Evolutionary conservation across 2,329 filamentous ascomycete genomes (phyloP).

Genomic region (Macroventuria anomochaeta): DNA sequence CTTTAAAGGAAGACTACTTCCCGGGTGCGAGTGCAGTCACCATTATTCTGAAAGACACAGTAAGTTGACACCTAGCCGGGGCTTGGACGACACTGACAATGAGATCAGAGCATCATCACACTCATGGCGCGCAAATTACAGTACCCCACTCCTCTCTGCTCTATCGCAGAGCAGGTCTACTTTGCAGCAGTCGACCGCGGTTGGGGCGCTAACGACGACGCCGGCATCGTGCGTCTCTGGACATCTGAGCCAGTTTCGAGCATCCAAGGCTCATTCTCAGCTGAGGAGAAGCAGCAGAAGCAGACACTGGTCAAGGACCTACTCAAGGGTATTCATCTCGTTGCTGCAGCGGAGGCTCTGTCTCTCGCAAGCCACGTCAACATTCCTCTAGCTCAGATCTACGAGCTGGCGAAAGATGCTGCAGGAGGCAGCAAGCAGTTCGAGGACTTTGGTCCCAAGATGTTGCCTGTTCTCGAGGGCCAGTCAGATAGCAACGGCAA

Average conservation of each 20-base stretch:
- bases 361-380: conserved; percentile 47
- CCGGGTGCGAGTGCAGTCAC: conserved; percentile 53
- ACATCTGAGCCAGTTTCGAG: conserved; percentile 47
- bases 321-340: conserved; percentile 45
- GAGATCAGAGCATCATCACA: conserved; percentile 66
- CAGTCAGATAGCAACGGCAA: conserved; percentile 27
- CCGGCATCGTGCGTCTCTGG: conserved; percentile 63
- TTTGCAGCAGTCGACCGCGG: conserved; percentile 66
- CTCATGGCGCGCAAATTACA: conserved; percentile 64
- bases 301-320: conserved; percentile 47
- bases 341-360: conserved; percentile 48
- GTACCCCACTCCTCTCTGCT: conserved; percentile 68
- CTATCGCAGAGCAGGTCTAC: conserved; percentile 70
- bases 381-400: conserved; percentile 47
- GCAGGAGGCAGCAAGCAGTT: conserved; percentile 49
- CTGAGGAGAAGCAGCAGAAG: conserved; percentile 37
- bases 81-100: not conserved
- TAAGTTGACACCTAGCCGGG: conserved; percentile 22
- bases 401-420: conserved; percentile 46
- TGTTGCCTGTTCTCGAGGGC: conserved; percentile 43
- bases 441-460: conserved; percentile 38
- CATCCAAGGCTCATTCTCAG: conserved; percentile 33
- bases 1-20: conserved; percentile 60
- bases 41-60: conserved; percentile 57
- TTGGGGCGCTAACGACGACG: conserved; percentile 62